Percentiles rank a stretch among this genome's conserved stretches.
phyloP scores from a whole-genome alignment of 257 asterid species.

The Scutellaria baicalensis region DNA sequence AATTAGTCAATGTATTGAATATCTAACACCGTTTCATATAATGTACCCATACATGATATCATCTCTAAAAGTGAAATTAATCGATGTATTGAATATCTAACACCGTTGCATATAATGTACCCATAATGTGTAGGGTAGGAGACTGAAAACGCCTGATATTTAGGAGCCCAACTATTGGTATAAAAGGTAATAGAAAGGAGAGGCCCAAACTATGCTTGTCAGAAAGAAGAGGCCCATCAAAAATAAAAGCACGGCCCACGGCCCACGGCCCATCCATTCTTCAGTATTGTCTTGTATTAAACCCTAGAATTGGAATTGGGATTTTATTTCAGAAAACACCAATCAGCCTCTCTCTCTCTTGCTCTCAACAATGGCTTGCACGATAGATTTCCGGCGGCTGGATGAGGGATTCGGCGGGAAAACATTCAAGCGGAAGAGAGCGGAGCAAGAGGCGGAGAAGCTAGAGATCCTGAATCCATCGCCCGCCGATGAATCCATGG shows the following conservation, averaged over 20 bases:
- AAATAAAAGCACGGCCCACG: no score
- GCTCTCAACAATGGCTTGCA: slow-evolving; percentile 65
- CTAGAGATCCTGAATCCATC: slow-evolving; percentile 3
- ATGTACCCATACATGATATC: no score
- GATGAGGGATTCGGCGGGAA: slow-evolving; percentile 95
- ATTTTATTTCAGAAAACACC: neutral
- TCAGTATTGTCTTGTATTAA: neutral
- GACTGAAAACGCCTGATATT: no score
- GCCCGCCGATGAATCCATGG: slow-evolving; percentile 21
- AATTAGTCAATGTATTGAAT: no score
- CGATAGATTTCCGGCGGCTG: slow-evolving; percentile 72
- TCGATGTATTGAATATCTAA: no score
- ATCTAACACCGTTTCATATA: no score
- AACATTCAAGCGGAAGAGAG: slow-evolving; percentile 84
- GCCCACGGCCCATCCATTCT: neutral
- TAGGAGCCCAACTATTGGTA: no score
- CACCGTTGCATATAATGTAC: no score
- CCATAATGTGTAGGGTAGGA: no score
- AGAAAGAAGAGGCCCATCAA: neutral
- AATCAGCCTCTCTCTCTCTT: neutral
- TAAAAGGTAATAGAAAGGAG: no score
- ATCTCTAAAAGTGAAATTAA: no score
- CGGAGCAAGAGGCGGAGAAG: slow-evolving; percentile 43
- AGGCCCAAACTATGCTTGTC: neutral
- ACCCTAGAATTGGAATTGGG: neutral